Conservation (phyloP, 768 basidiomycete species). For the Leccinellum rugosiceps region DNA sequence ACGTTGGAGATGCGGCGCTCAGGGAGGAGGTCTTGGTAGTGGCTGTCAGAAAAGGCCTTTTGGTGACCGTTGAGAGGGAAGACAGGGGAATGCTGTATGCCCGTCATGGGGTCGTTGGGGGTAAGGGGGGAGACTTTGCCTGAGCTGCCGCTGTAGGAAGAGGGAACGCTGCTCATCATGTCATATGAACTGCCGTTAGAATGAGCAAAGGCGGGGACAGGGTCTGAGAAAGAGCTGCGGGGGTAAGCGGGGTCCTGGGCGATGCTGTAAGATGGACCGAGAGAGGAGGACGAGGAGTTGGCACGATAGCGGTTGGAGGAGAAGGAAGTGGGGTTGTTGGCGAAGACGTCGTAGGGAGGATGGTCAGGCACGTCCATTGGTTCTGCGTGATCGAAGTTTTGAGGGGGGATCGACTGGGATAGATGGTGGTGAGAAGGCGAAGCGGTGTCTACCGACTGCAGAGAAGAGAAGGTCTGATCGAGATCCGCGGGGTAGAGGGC, state of each 20-base stretch:
- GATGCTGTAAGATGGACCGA: slow-evolving; percentile 53
- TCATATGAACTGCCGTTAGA: slow-evolving; percentile 58
- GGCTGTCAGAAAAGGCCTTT: slow-evolving; percentile 56
- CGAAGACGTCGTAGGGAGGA: slow-evolving; percentile 62
- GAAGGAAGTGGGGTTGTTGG: slow-evolving; percentile 45
- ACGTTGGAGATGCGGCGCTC: slow-evolving; percentile 57
- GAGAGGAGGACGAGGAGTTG: slow-evolving; percentile 69
- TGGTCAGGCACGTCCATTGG: slow-evolving; percentile 56
- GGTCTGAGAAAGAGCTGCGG: slow-evolving; percentile 57
- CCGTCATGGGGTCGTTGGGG: slow-evolving; percentile 59
- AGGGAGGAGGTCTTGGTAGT: slow-evolving; percentile 56
- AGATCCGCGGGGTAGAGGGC: slow-evolving; percentile 55
- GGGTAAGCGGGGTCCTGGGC: slow-evolving; percentile 57
- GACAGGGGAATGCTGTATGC: slow-evolving; percentile 51
- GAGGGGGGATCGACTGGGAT: slow-evolving; percentile 34
- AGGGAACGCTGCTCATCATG: slow-evolving; percentile 58
- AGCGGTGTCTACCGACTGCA: slow-evolving; percentile 38
- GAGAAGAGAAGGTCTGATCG: slow-evolving; percentile 52
- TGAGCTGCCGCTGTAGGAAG: slow-evolving; percentile 54
- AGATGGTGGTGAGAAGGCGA: slow-evolving; percentile 38
- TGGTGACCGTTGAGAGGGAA: slow-evolving; percentile 43
- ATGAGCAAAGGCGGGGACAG: slow-evolving; percentile 54
- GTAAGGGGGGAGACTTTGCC: slow-evolving; percentile 78
- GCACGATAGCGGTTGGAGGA: slow-evolving; percentile 62
- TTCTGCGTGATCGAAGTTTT: slow-evolving; percentile 51